Base-by-base conservation (phyloP, 148 eudicot species). In the Selenicereus undatus region DNA sequence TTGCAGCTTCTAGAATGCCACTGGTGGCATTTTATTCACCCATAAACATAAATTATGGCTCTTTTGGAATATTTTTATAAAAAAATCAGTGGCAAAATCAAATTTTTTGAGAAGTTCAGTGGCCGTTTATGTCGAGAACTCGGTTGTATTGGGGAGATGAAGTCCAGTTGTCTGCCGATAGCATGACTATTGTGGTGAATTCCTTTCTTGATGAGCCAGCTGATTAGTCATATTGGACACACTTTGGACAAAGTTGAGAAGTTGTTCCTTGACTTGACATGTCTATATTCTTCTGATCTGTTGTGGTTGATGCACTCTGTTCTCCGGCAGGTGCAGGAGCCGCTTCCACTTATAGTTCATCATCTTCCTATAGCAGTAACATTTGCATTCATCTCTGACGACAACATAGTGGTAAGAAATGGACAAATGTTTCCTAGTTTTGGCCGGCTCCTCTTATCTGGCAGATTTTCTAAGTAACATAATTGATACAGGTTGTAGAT, bases 361-460 rank as follows among this genome's bases (percentile, higher is more conserved):
- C 98, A 95, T 86, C 92, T 95, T 77, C 98, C 98, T 16, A 88
- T 95, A 80, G 93, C 98, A 64, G 89, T 95, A 79, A 95, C 97
- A 71, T 95, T 95, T 88, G 97, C 90, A 12, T 91, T 95, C 78
- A 84, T 95, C 32, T 81, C 90, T 74, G 77, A 89, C 58, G 90
- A 90, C 72, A 89, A 84, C 83, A 90, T 84, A 17, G 86, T 83
- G 95, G 98, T 95, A 88, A 82, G 97, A 72, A 80, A 69, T 64
- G 72, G 58, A n/a, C 2, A 26, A 66, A 11, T 29, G 20, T 17
- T 76, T 62, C 11, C 42, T 60, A 48, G 30, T 76, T 26, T 17
- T 77, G 62, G 52, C 77, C 8, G 65, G 27, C 73, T 66, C 10
- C 50, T 52, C 64, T 29, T 71, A n/a, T 79, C 65, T 69, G 56